Base-by-base conservation (phyloP, 2,329 filamentous ascomycete genomes). In the Phaeophleospora eucalypticola region DNA sequence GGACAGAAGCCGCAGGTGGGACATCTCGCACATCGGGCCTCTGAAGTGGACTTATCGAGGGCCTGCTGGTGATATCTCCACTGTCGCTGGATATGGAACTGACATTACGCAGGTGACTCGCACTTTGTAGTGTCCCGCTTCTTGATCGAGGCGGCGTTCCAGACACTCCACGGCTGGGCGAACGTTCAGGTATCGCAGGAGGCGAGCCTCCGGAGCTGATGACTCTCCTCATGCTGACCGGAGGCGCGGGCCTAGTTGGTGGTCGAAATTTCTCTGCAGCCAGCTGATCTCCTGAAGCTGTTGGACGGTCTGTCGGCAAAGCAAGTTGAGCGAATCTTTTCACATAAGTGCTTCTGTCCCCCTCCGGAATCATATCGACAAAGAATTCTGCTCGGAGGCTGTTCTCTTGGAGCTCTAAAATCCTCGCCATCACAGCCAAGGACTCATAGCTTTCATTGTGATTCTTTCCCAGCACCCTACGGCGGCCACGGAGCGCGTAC, bases 341-440 rank as follows among this genome's bases (percentile, higher is more conserved):
- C 27, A 42, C 17, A 34, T 38, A 47, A 4, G 20, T 41, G 9
- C 37, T 14, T 33, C 51, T 44, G 2, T 43, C 27, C 10, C n/a
- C 40, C 14, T 52, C 45, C 1, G 52, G 52, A 14, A 54, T 49
- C 34, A 51, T 54, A 20, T 17, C 43, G 21, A 42, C 36, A 33
- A 48, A 49, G 24, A 49, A 45, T 19, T 49, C 45, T 1, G 48
- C 44, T n/a, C 43, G 36, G n/a, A 49, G 21, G 21, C 40, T 21
- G 20, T 52, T 51, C 14, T 46, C 40, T 34, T 43, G 43, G 6
- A 54, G 41, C n/a, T 45, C 20, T 8, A 39, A 58, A 34, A 64
- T 60, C 32, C 59, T 56, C 19, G 60, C 58, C 58, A 63, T 62
- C 36, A 64, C 54, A 10, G 59, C 58, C 39, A 57, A 52, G 14